Base-by-base conservation (phyloP, 352 stramenopile genomes). In the Phytophthora pluvialis region DNA sequence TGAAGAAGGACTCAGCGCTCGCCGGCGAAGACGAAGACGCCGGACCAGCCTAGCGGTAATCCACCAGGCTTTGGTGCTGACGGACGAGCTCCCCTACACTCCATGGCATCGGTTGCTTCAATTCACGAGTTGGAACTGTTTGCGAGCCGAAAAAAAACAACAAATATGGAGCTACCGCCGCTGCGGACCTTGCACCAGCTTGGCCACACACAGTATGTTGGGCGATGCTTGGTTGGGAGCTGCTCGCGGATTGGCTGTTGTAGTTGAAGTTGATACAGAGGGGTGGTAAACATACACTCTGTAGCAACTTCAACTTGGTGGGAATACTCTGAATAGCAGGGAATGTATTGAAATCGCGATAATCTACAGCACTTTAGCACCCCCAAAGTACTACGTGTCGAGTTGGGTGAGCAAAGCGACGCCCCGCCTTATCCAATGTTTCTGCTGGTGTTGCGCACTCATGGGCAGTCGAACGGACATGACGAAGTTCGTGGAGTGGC, bases 401-500 rank as follows among this genome's bases (percentile, higher is more conserved):
- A 99, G 78, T 64, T 98, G 91, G 1, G 90, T 98, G 29, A 99
- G 85, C 67, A 99, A 85, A 21, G 96, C 96, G 15, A 98, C 92
- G 26, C 96, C 96, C 18, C 91, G 81, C 52, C 96, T 93, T 60
- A 99, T 98, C 93, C 94, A 99, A 71, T 98, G 90, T 60, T 98
- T 97, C 67, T 98, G 91, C 13, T 86, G 78, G 54, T 98, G 88
- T 35, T 83, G 45, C 1, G 71, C 67, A 35, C 83, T 80, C 80
- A 98, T 98, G 26, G 94, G 95, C 21, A 99, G 61, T 36, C 87
- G 83, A 38, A 98, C 89, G 15, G 89, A 97, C 90, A 98, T 97
- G 71, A 98, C 94, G 74, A 98, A 98, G 77, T 98, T 98, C 25
- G 94, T 98, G 36, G 91, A 98, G 58, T 98, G 94, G 28, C 94